Conservation (phyloP, 2,329 filamentous ascomycete species). For the Trichoderma arundinaceum region DNA sequence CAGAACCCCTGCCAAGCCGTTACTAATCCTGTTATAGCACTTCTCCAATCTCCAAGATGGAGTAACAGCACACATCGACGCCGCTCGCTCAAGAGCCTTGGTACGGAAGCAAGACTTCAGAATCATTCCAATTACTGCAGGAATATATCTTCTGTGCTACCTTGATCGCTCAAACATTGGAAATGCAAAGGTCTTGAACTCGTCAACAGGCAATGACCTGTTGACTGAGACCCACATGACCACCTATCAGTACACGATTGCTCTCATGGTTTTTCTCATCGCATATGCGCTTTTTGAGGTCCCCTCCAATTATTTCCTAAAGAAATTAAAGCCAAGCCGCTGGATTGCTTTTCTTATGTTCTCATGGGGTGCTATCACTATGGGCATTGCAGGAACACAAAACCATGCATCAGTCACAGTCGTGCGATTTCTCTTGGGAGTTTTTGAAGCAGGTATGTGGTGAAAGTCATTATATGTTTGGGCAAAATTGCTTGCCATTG, state of each 20-base stretch:
- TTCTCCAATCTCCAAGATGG: neutral
- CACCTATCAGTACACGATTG: constrained; percentile 6
- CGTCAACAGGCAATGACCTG: constrained; percentile 1
- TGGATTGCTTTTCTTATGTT: constrained; percentile 10
- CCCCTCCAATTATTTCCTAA: constrained; percentile 12
- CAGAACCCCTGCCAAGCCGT: neutral
- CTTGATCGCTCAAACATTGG: constrained; percentile 9
- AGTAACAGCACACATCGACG: neutral
- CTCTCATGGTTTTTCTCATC: constrained; percentile 8
- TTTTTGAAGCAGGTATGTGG: neutral
- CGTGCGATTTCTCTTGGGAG: constrained; percentile 1
- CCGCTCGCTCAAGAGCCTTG: neutral
- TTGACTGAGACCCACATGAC: constrained; percentile 1
- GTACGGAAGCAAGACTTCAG: constrained; percentile 7
- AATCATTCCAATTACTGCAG: constrained; percentile 7
- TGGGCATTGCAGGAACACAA: neutral
- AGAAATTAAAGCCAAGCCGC: constrained; percentile 7
- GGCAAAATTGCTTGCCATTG: neutral
- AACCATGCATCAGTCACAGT: neutral
- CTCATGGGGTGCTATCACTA: neutral
- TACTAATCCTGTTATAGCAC: neutral
- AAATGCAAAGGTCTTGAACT: constrained; percentile 11
- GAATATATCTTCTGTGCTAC: constrained; percentile 8
- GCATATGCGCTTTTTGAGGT: constrained; percentile 10
- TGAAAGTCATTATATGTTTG: neutral